Evolutionary conservation across 2,329 filamentous ascomycete species (phyloP).

Genomic region (Fusarium sororula): DNA sequence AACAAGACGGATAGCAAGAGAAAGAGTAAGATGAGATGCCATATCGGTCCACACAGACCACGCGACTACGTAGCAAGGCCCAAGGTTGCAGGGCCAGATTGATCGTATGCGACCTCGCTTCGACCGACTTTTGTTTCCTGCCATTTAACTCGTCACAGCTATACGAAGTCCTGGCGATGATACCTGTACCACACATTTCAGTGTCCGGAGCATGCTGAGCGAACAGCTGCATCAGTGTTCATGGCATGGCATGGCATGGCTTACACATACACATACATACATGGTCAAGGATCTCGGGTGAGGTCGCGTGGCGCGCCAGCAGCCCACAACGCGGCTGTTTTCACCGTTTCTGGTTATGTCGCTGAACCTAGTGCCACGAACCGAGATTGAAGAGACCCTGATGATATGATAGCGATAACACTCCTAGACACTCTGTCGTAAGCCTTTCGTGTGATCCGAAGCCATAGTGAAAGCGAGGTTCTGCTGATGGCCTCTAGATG

Average conservation of each 20-base stretch:
- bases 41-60: constrained; percentile 3
- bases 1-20: not conserved
- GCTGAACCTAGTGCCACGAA: constrained; percentile 25
- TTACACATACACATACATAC: not conserved
- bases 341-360: constrained; percentile 29
- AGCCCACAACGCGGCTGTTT: constrained; percentile 22
- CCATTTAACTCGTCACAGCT: constrained; percentile 8
- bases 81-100: not conserved
- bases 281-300: constrained; percentile 29
- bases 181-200: constrained; percentile 1
- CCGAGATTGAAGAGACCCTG: constrained; percentile 26
- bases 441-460: not conserved
- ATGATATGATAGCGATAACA: constrained; percentile 20
- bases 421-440: constrained; percentile 5
- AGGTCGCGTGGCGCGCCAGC: constrained; percentile 19
- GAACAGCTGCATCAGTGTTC: not conserved
- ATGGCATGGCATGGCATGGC: not conserved
- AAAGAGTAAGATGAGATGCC: not conserved
- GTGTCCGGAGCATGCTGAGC: constrained; percentile 2
- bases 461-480: constrained; percentile 6
- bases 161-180: constrained; percentile 5
- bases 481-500: not conserved
- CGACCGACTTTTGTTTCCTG: constrained; percentile 11
- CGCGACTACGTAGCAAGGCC: not conserved
- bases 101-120: not conserved